Percentiles rank a stretch among this genome's conserved stretches.
Conservation (phyloP, 2,329 filamentous ascomycete genomes). For the Talaromyces sp. region DNA sequence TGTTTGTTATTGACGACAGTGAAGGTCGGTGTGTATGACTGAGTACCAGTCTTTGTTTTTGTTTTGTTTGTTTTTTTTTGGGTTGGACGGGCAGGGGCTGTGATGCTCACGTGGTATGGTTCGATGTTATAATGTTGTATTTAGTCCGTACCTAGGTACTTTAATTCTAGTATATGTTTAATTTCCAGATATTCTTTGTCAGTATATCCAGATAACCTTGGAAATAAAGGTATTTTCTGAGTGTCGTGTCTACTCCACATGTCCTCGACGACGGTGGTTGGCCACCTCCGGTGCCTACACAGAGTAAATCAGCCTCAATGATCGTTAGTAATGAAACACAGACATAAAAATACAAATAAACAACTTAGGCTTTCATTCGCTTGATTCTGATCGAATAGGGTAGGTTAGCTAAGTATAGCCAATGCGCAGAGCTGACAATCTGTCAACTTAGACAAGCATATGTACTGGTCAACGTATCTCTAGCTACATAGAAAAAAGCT, state of each 20-base stretch:
- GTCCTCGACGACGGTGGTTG: background rate
- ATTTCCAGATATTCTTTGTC: background rate
- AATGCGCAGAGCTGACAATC: background rate
- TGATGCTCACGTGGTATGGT: background rate
- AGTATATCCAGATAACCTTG: background rate
- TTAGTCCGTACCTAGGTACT: background rate
- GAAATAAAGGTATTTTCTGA: background rate
- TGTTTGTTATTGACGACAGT: constrained; percentile 3
- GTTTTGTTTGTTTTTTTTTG: too few relatives aligned
- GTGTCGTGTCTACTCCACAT: background rate
- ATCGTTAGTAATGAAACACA: background rate
- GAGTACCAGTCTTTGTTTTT: background rate
- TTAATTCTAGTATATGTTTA: background rate
- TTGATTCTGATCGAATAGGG: background rate
- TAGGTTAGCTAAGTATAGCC: background rate
- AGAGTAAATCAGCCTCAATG: background rate
- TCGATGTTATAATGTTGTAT: background rate
- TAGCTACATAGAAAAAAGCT: background rate
- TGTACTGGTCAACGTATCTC: background rate
- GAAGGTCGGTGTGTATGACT: background rate
- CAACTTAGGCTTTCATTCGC: background rate
- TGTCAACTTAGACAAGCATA: background rate
- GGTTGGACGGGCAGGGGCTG: background rate
- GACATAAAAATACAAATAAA: background rate
- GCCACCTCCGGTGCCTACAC: too few relatives aligned